phyloP scores from a whole-genome alignment of 345 rosid genomes.

The Arabis hirsuta region DNA sequence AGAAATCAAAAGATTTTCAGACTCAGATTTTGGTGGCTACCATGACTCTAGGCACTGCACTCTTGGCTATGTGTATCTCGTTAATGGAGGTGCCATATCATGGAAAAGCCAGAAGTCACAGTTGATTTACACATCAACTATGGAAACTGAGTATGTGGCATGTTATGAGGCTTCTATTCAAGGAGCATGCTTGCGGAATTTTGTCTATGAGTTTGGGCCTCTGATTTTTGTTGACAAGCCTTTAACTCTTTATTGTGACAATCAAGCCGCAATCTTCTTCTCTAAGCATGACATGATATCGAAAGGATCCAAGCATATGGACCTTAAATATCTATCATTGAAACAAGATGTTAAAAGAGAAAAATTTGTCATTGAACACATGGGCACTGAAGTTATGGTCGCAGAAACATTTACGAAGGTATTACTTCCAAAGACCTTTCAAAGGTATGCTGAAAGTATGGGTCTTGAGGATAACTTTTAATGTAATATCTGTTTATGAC shows the following conservation, averaged over 20 bases:
- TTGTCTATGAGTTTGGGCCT: not conserved
- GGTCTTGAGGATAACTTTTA: not conserved
- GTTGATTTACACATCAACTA: too few species aligned
- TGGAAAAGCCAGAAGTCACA: too few species aligned
- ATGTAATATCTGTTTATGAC: not conserved
- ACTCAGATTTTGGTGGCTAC: too few species aligned
- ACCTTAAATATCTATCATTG: not conserved
- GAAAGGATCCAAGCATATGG: not conserved
- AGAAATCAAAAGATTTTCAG: too few species aligned
- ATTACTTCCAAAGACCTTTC: slow-evolving; percentile 2
- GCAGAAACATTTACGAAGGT: slow-evolving; percentile 3
- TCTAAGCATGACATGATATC: not conserved
- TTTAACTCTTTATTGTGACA: too few species aligned
- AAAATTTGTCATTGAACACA: not conserved
- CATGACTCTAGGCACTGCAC: too few species aligned
- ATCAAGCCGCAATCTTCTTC: not conserved
- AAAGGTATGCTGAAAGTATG: slow-evolving; percentile 14
- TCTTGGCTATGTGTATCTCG: too few species aligned
- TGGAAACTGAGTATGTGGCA: too few species aligned
- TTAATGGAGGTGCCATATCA: too few species aligned
- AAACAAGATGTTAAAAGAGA: slow-evolving; percentile 19
- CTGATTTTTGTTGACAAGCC: too few species aligned
- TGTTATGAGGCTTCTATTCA: not conserved
- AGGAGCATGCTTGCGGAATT: not conserved
- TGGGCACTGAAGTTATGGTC: not conserved